phyloP scores from a whole-genome alignment of 371 early-diverging fungal genomes.

The Dinochytrium kinnereticum region DNA sequence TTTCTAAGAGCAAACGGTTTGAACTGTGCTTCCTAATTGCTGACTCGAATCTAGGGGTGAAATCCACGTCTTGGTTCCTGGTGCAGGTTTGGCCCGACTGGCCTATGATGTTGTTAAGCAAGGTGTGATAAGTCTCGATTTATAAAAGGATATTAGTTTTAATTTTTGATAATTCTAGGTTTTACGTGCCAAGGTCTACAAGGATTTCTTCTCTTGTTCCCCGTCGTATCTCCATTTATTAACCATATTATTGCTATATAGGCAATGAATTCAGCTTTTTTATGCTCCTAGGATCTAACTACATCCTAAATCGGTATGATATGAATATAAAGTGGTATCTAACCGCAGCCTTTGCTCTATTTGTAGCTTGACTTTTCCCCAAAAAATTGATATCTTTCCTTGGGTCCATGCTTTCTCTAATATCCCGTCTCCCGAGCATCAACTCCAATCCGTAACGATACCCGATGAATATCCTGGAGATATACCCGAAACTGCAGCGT shows the following conservation, averaged over 20 bases:
- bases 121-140: conserved; percentile 47
- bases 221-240: not conserved
- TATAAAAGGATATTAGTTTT: conserved; percentile 1
- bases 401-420: conserved; percentile 91
- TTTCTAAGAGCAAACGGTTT: conserved; percentile 21
- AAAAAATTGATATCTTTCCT: conserved; percentile 73
- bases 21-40: conserved; percentile 11
- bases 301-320: conserved; percentile 72
- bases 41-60: conserved; percentile 49
- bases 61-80: conserved; percentile 79
- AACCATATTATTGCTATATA: conserved; percentile 60
- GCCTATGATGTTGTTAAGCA: conserved; percentile 81
- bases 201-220: not conserved
- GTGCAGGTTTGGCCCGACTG: conserved; percentile 90
- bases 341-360: conserved; percentile 57
- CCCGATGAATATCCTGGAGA: conserved; percentile 81
- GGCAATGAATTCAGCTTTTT: conserved; percentile 58
- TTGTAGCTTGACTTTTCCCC: conserved; percentile 62
- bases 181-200: conserved; percentile 75
- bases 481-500: conserved; percentile 72
- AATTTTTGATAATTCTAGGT: conserved; percentile 48
- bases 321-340: too few species aligned
- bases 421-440: conserved; percentile 61
- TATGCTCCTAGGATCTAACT: conserved; percentile 83
- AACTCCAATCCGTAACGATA: conserved; percentile 68